A percentile compares a stretch with the other conserved stretches of the same genome.
These are phyloP conservation scores for Mycosarcoma mackinlayi DNA, from an alignment of 1,284 basidiomycete species.

Conservation along the genomic window DNA sequence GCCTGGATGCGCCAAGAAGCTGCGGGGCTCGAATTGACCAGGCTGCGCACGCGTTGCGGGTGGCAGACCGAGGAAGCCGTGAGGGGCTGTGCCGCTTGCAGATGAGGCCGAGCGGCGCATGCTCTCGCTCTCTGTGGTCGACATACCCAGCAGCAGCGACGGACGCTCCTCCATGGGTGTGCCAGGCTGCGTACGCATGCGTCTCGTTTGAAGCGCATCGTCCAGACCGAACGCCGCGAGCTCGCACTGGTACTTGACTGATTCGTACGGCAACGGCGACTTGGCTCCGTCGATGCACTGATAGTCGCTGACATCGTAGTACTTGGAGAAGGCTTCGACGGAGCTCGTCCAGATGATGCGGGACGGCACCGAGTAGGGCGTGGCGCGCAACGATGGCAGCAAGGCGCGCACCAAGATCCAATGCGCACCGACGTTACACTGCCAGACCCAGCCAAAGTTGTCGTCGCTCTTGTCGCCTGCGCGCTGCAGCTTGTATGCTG, in stretches of 20 bases:
- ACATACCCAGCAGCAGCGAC: conserved; percentile 28
- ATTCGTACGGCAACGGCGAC: conserved; percentile 64
- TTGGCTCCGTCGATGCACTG: conserved; percentile 58
- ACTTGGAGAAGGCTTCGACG: conserved; percentile 61
- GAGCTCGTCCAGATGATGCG: conserved; percentile 68
- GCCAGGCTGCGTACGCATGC: conserved; percentile 46
- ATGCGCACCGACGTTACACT: conserved; percentile 66
- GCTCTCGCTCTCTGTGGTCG: conserved; percentile 9
- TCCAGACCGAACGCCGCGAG: conserved; percentile 65
- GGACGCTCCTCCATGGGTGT: conserved; percentile 52
- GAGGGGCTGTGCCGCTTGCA: conserved; percentile 25
- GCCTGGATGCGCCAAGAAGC: conserved; percentile 65
- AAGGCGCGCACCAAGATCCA: conserved; percentile 64
- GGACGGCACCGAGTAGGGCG: conserved; percentile 60
- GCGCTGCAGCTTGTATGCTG: conserved; percentile 65
- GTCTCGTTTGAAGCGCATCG: conserved; percentile 51
- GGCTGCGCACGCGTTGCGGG: conserved; percentile 31
- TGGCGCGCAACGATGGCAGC: conserved; percentile 52
- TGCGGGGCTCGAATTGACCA: conserved; percentile 50
- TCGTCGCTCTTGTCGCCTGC: conserved; percentile 65
- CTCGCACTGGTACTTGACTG: conserved; percentile 68
- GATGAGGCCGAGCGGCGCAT: conserved; percentile 31
- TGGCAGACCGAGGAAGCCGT: conserved; percentile 42
- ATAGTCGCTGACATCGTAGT: conserved; percentile 62
- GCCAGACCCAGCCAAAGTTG: conserved; percentile 68